A percentile compares a stretch with the other conserved stretches of the same genome.
Conservation (phyloP, 108 stramenopile species). For the Chaetoceros tenuissimus region DNA sequence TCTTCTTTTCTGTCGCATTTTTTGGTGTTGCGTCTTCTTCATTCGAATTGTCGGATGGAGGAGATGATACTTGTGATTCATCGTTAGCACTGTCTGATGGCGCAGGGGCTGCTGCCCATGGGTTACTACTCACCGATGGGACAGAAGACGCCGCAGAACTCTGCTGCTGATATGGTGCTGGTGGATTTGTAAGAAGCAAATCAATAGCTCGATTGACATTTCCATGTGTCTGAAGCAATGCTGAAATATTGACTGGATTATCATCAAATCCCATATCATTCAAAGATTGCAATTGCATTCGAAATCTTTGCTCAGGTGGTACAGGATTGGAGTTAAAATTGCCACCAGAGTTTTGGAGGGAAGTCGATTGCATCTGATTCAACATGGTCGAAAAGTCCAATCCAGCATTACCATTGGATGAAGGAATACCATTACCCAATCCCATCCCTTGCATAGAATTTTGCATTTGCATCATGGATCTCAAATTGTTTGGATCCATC, state of each 20-base stretch:
- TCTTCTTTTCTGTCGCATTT: conserved; percentile 7
- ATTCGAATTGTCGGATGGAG: conserved; percentile 1
- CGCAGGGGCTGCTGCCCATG: no score
- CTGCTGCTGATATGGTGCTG: no score
- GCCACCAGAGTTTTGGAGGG: neutral
- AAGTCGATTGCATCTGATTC: conserved; percentile 8
- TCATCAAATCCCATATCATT: conserved; percentile 88
- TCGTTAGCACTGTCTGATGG: no score
- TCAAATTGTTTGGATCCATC: conserved; percentile 66
- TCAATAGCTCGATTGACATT: conserved; percentile 86
- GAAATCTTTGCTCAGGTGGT: conserved; percentile 49
- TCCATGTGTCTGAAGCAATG: conserved; percentile 60
- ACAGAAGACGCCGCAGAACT: no score
- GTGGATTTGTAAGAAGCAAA: conserved; percentile 42
- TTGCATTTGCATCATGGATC: conserved; percentile 70
- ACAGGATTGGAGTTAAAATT: neutral
- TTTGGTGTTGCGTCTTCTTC: conserved; percentile 4
- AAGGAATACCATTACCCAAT: neutral
- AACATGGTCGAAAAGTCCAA: conserved; percentile 56
- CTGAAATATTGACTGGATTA: conserved; percentile 56
- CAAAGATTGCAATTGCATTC: conserved; percentile 58
- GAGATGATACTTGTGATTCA: no score
- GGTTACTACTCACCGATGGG: no score
- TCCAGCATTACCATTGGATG: conserved; percentile 21
- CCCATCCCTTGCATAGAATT: conserved; percentile 32